phyloP scores from a whole-genome alignment of 1,284 basidiomycete genomes.

The Porogramme epimiltina region DNA sequence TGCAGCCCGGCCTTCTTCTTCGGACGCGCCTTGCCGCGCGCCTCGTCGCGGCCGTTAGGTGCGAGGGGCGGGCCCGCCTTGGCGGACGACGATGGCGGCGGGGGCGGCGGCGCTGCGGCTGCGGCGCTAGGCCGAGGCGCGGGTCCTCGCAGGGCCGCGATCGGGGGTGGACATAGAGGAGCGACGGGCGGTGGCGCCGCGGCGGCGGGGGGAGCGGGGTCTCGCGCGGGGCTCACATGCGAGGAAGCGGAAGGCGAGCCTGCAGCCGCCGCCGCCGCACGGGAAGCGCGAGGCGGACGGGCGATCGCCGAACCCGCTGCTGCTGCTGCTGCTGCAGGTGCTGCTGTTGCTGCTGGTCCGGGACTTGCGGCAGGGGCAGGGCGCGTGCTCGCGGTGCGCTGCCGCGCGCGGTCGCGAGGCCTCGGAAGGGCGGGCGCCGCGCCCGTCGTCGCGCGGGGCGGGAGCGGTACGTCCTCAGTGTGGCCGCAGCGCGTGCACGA shows the following conservation, averaged over 20 bases:
- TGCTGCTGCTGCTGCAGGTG: no score
- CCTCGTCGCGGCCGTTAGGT: conserved; percentile 6
- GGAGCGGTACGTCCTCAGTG: conserved; percentile 23
- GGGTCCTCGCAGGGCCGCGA: no score
- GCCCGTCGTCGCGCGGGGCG: conserved; percentile 1
- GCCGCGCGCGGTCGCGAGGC: conserved; percentile 16
- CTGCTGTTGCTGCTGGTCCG: no score
- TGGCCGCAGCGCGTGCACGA: conserved; percentile 28
- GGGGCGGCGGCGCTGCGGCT: conserved; percentile 2
- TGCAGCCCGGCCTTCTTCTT: conserved; percentile 56
- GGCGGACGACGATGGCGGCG: background rate
- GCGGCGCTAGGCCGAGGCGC: background rate
- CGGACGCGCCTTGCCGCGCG: conserved; percentile 30
- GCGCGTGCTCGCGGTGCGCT: background rate
- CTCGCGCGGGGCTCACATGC: no score
- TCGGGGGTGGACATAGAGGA: no score
- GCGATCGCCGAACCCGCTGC: no score
- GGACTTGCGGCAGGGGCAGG: background rate
- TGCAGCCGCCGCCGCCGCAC: no score
- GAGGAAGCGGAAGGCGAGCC: no score
- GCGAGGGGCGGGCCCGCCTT: background rate
- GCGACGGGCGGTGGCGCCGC: no score
- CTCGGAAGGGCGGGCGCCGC: conserved; percentile 13
- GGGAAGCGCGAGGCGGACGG: no score
- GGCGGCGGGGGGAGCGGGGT: no score